A percentile compares a stretch with the other conserved stretches of the same genome.
Conservation (phyloP, 805 yeast species). For the Saccharomycopsis sp. region DNA sequence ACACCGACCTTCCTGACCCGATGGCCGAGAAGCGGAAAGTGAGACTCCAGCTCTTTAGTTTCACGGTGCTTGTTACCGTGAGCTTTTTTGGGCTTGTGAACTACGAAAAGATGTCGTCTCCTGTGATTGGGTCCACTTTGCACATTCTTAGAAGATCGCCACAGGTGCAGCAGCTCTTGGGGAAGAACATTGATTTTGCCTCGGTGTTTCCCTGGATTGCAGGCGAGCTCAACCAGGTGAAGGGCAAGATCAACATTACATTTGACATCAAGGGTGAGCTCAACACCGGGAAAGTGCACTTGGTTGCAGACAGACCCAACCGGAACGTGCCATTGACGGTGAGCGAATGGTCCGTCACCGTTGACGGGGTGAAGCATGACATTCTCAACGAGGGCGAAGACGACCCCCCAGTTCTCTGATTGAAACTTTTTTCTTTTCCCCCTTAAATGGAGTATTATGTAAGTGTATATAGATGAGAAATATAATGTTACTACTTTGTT, state of each 20-base stretch:
- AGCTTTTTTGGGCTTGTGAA: conserved; percentile 67
- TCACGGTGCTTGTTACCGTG: conserved; percentile 44
- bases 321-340: conserved; percentile 50
- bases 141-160: conserved; percentile 75
- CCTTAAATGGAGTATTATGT: too few species aligned
- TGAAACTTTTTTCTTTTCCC: background rate
- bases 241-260: conserved; percentile 66
- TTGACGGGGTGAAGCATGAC: conserved; percentile 38
- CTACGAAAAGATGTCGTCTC: conserved; percentile 87
- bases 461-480: too few species aligned
- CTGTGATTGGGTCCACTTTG: conserved; percentile 78
- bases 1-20: conserved; percentile 79
- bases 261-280: conserved; percentile 65
- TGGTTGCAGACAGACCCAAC: conserved; percentile 64
- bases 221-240: conserved; percentile 77
- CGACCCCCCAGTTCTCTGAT: background rate
- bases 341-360: conserved; percentile 52
- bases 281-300: conserved; percentile 41
- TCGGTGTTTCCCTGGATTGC: conserved; percentile 76
- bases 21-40: conserved; percentile 43
- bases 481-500: background rate
- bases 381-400: conserved; percentile 37
- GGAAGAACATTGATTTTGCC: conserved; percentile 66
- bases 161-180: conserved; percentile 52
- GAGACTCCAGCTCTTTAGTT: conserved; percentile 45